phyloP scores from a whole-genome alignment of 345 rosid genomes.

The Arabis alpina region DNA sequence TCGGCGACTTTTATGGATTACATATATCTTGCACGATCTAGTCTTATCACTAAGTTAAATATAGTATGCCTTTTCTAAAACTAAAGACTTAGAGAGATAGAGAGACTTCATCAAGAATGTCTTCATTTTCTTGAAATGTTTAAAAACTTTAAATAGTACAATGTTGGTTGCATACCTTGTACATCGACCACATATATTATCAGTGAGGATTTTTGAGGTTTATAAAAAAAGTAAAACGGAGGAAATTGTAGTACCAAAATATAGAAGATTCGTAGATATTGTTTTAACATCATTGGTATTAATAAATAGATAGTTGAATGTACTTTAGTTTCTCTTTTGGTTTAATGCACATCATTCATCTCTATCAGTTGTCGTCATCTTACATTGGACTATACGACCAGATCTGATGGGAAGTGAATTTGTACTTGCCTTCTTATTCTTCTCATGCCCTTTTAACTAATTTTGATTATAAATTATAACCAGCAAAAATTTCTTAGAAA shows the following conservation, averaged over 20 bases:
- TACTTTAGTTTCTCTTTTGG: slow-evolving; percentile 37
- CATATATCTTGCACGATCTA: slow-evolving; percentile 20
- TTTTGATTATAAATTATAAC: slow-evolving; percentile 2
- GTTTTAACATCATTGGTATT: slow-evolving; percentile 25
- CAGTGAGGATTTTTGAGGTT: not conserved
- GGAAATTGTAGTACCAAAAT: slow-evolving; percentile 16
- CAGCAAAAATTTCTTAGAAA: not conserved
- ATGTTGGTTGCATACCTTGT: slow-evolving; percentile 23
- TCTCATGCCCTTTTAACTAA: slow-evolving; percentile 15
- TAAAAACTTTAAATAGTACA: slow-evolving; percentile 10
- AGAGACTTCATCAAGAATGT: slow-evolving; percentile 26
- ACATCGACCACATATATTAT: slow-evolving; percentile 30
- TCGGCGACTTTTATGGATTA: slow-evolving; percentile 1
- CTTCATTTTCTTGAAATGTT: slow-evolving; percentile 25
- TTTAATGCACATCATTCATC: slow-evolving; percentile 15
- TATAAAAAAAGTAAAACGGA: not conserved
- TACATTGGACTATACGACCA: slow-evolving; percentile 31
- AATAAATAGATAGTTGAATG: slow-evolving; percentile 36
- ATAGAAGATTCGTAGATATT: slow-evolving; percentile 7
- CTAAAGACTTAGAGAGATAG: not conserved
- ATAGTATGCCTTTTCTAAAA: not conserved
- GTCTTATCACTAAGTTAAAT: slow-evolving; percentile 19
- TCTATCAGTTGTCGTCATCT: slow-evolving; percentile 36
- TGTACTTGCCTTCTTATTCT: slow-evolving; percentile 27
- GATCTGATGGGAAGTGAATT: slow-evolving; percentile 25